phyloP scores from a whole-genome alignment of 257 asterid genomes.

The Prunella vulgaris region DNA sequence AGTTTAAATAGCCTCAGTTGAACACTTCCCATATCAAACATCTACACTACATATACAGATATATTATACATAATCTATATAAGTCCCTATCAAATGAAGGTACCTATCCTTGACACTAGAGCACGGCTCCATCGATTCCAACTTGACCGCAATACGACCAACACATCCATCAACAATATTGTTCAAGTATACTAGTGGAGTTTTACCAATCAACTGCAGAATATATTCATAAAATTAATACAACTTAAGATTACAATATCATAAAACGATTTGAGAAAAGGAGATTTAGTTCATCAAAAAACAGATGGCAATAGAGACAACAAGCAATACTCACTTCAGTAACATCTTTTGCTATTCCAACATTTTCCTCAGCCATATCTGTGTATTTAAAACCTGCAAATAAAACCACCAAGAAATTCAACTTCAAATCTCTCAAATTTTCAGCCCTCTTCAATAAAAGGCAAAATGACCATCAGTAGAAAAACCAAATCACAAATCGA shows the following conservation, averaged over 20 bases:
- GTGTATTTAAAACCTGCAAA: conserved; percentile 9
- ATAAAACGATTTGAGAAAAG: background rate
- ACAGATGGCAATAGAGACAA: background rate
- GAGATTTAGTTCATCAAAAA: background rate
- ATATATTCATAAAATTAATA: background rate
- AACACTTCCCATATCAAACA: background rate
- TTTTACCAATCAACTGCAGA: conserved; percentile 38
- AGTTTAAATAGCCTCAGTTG: background rate
- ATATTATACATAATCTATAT: background rate
- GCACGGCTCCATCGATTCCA: conserved; percentile 45
- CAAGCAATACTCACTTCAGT: conserved; percentile 38
- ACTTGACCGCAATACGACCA: conserved; percentile 40
- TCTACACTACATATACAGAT: background rate
- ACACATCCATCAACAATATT: conserved; percentile 42
- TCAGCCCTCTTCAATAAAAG: background rate
- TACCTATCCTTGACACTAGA: conserved; percentile 52
- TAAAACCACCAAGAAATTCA: background rate
- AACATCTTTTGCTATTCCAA: conserved; percentile 40
- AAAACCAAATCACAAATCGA: background rate
- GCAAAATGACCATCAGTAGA: background rate
- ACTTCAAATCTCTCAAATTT: background rate
- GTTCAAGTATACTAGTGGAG: conserved; percentile 46
- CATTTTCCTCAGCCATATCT: conserved; percentile 26
- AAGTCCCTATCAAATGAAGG: background rate
- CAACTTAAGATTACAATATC: background rate